phyloP scores from a whole-genome alignment of 768 basidiomycete genomes.

The Leccinum obscurum region DNA sequence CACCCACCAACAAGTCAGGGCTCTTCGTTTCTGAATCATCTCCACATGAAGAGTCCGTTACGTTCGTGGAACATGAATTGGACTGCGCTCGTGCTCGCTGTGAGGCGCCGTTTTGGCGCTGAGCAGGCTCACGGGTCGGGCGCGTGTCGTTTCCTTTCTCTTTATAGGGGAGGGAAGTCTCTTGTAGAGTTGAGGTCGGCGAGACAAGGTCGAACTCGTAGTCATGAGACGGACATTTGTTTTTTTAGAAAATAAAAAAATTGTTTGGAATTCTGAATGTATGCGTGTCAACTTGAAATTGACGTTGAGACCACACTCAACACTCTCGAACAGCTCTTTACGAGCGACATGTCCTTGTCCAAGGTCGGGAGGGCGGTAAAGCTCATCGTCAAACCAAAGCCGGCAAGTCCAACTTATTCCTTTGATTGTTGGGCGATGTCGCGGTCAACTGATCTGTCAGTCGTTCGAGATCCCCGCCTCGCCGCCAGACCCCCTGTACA shows the following conservation, averaged over 20 bases:
- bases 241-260: not conserved
- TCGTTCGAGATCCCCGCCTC: conserved; percentile 31
- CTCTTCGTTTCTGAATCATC: too few species aligned
- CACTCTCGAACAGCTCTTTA: not conserved
- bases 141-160: conserved; percentile 34
- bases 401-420: conserved; percentile 18
- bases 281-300: not conserved
- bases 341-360: conserved; percentile 9
- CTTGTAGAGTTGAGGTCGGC: conserved; percentile 60
- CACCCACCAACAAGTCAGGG: conserved; percentile 34
- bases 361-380: conserved; percentile 17
- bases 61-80: conserved; percentile 65
- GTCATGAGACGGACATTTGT: conserved; percentile 64
- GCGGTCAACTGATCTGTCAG: conserved; percentile 4
- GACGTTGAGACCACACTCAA: not conserved
- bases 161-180: conserved; percentile 34
- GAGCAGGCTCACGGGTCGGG: conserved; percentile 44
- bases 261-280: conserved; percentile 14
- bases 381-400: conserved; percentile 32
- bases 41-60: conserved; percentile 54
- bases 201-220: conserved; percentile 47
- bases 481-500: conserved; percentile 26
- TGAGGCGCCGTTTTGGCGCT: conserved; percentile 56
- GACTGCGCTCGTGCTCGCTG: conserved; percentile 43
- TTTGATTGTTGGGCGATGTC: too few species aligned